Conservation (phyloP, 768 basidiomycete genomes). For the Neoboletus subvelutipes region DNA sequence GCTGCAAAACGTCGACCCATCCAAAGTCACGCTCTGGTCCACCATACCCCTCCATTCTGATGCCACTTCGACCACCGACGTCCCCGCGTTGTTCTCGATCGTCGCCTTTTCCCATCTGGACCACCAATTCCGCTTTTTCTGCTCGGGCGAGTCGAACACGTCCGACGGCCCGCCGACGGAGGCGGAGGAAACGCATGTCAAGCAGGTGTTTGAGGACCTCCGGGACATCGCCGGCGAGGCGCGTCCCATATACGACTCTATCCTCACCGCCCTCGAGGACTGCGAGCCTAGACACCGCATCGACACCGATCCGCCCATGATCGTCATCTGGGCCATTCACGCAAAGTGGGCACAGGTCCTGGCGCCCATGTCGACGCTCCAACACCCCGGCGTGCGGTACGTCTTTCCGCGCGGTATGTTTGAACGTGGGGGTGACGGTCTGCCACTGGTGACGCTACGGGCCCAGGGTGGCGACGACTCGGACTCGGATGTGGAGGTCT, state of each 20-base stretch:
- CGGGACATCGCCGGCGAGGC: background rate
- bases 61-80: background rate
- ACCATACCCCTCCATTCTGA: constrained; percentile 9
- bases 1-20: constrained; percentile 12
- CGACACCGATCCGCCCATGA: constrained; percentile 12
- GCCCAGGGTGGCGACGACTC: background rate
- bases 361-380: constrained; percentile 2
- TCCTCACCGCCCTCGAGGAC: background rate
- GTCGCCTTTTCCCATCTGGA: constrained; percentile 11
- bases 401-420: constrained; percentile 1
- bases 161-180: background rate
- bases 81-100: constrained; percentile 20
- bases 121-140: constrained; percentile 18
- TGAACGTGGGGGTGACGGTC: background rate
- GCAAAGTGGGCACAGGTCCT: constrained; percentile 14
- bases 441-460: background rate
- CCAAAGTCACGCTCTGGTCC: constrained; percentile 21
- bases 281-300: background rate
- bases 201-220: constrained; percentile 13
- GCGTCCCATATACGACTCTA: constrained; percentile 8
- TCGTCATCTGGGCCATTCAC: constrained; percentile 5
- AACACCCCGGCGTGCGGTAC: constrained; percentile 3
- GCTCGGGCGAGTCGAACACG: constrained; percentile 10
- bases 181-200: constrained; percentile 15
- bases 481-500: background rate